phyloP scores from a whole-genome alignment of 805 yeast species.

The Suhomyces prunicola region DNA sequence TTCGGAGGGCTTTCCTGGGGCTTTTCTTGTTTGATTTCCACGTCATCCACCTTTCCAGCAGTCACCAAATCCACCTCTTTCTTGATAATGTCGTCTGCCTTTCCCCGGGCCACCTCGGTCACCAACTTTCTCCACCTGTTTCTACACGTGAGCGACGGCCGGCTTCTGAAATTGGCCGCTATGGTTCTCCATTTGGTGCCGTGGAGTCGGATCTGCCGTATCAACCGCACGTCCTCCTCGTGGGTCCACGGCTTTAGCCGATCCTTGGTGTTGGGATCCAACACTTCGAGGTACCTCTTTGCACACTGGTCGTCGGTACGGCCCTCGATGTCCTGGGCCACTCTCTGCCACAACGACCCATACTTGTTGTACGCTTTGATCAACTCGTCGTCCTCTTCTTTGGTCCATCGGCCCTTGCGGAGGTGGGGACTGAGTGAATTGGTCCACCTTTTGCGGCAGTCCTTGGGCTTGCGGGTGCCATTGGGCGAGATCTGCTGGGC shows the following conservation, averaged over 20 bases:
- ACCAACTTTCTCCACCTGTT: slow-evolving; percentile 89
- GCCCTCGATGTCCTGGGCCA: slow-evolving; percentile 71
- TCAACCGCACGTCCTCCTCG: slow-evolving; percentile 70
- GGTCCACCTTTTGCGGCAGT: slow-evolving; percentile 85
- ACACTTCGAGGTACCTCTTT: slow-evolving; percentile 81
- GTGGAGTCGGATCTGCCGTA: slow-evolving; percentile 61
- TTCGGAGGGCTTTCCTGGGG: not conserved
- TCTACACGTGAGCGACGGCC: slow-evolving; percentile 88
- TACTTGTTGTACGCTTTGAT: slow-evolving; percentile 59
- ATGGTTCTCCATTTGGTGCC: slow-evolving; percentile 92
- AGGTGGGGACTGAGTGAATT: slow-evolving; percentile 80
- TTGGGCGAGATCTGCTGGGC: slow-evolving; percentile 40
- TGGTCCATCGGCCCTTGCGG: slow-evolving; percentile 84
- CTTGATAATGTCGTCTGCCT: slow-evolving; percentile 53
- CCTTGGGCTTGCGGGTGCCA: slow-evolving; percentile 62
- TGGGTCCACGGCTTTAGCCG: slow-evolving; percentile 75
- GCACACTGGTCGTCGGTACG: slow-evolving; percentile 96
- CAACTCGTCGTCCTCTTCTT: slow-evolving; percentile 68
- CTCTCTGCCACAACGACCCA: slow-evolving; percentile 87
- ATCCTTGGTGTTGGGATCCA: slow-evolving; percentile 77
- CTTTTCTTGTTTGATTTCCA: not conserved
- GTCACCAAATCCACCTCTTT: slow-evolving; percentile 57
- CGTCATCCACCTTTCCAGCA: not conserved
- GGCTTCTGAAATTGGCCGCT: slow-evolving; percentile 62
- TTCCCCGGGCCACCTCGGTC: slow-evolving; percentile 67